phyloP scores from a whole-genome alignment of 495 filamentous ascomycete genomes.

The Clavariopsis aquatica region DNA sequence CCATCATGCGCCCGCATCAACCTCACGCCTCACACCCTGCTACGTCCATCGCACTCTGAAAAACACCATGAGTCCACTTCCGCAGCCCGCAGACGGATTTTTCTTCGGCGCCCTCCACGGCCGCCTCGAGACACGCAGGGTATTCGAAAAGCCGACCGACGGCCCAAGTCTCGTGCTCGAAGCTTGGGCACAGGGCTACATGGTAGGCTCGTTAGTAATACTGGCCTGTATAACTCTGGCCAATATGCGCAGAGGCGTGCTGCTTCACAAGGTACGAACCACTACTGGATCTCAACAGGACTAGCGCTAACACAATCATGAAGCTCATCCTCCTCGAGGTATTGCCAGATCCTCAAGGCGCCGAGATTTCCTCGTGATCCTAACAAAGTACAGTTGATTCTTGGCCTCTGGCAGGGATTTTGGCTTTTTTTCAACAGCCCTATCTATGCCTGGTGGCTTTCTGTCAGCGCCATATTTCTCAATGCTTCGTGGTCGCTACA shows the following conservation, averaged over 20 bases:
- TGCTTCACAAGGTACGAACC: constrained; percentile 44
- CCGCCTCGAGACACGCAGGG: neutral
- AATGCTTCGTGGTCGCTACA: constrained; percentile 45
- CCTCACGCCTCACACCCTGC: neutral
- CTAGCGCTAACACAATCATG: no score
- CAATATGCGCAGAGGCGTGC: constrained; percentile 44
- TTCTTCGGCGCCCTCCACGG: neutral
- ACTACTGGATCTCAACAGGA: neutral
- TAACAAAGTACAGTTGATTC: constrained; percentile 37
- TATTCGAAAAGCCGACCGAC: constrained; percentile 32
- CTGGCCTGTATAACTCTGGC: constrained; percentile 45
- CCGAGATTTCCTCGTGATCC: constrained; percentile 1
- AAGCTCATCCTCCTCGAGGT: constrained; percentile 47
- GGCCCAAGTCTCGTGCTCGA: constrained; percentile 41
- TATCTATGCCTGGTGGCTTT: constrained; percentile 45
- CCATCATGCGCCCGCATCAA: constrained; percentile 6
- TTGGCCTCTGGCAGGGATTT: constrained; percentile 45
- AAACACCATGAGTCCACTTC: constrained; percentile 26
- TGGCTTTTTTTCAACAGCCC: constrained; percentile 44
- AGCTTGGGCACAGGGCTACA: constrained; percentile 47
- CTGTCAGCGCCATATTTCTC: constrained; percentile 42
- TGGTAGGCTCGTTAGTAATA: constrained; percentile 46
- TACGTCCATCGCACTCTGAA: neutral
- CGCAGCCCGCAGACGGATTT: neutral
- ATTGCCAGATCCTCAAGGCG: neutral